Conservation (phyloP, 345 rosid species). For the Brassica nigra region DNA sequence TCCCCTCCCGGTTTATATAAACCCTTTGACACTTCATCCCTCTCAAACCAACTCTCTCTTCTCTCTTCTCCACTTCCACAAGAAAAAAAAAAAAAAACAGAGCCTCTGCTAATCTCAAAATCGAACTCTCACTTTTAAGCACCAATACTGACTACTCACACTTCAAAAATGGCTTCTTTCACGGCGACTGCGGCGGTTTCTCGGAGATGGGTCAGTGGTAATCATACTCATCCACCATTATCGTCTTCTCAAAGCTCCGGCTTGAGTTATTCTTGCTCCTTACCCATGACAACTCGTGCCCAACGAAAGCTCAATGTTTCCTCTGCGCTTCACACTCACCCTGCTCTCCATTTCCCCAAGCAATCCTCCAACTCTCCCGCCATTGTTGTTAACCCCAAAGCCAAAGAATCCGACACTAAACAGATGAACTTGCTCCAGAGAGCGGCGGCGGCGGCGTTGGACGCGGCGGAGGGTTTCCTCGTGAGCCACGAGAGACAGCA, state of each 20-base stretch:
- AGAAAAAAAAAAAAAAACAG: slow-evolving; percentile 14
- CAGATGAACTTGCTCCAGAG: slow-evolving; percentile 64
- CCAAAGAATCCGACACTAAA: slow-evolving; percentile 26
- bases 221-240: slow-evolving; percentile 35
- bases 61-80: slow-evolving; percentile 4
- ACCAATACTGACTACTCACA: slow-evolving; percentile 14
- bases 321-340: slow-evolving; percentile 58
- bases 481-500: slow-evolving; percentile 56
- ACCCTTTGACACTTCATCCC: slow-evolving; percentile 35
- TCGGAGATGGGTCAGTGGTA: slow-evolving; percentile 32
- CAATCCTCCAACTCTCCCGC: slow-evolving; percentile 40
- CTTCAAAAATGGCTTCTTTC: slow-evolving; percentile 39
- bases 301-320: slow-evolving; percentile 39
- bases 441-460: slow-evolving; percentile 58
- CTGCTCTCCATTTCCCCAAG: slow-evolving; percentile 59
- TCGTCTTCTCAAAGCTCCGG: slow-evolving; percentile 37
- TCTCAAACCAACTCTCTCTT: slow-evolving; percentile 41
- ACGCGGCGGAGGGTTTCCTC: slow-evolving; percentile 58
- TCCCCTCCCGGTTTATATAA: slow-evolving; percentile 40
- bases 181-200: slow-evolving; percentile 42
- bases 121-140: slow-evolving; percentile 10
- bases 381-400: slow-evolving; percentile 31
- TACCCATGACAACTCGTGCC: slow-evolving; percentile 35
- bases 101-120: slow-evolving; percentile 21
- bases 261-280: slow-evolving; percentile 22